Base-by-base conservation (phyloP, 1,284 basidiomycete species). In the Ustilago vetiveriae region DNA sequence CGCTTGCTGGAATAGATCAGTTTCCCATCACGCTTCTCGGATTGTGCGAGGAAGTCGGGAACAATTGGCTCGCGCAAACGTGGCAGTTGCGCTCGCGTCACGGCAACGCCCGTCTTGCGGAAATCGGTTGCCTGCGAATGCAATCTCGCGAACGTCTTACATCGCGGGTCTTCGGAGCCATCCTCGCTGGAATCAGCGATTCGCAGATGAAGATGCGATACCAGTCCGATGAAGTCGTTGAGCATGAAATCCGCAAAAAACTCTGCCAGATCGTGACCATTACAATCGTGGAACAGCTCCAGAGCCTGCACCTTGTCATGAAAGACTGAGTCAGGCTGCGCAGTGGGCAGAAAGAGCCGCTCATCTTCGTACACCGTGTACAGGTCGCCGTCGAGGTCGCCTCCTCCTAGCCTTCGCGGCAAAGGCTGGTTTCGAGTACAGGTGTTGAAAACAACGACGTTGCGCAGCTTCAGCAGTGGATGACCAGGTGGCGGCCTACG, bases 191-290 rank as follows among this genome's bases (percentile, higher is more conserved):
- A 86, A 74, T 93, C 91, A 0, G 90, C 88, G 29, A 90, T 88
- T 38, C 88, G 85, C 13, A 93, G 84, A 68, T 92, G 88, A 39
- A 88, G 85, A 3, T 65, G 42, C 3, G 70, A 65, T 3, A 75
- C 87, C 85, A n/a, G 88, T 86, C 39, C 78, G 89, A 80, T 30
- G 85, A 76, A 52, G 74, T 90, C 88, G 41, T 86, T 88, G 63
- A 84, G 87, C 23, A 65, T 58, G 16, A 49, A 90, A 48, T 90
- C 88, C 43, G 88, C 84, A 14, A 91, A 86, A 74, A 91, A 91
- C 27, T 89, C 86, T 0, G 87, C 88, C 2, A 90, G 88, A 81
- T 89, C 91, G 17, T 76, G 82, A 84, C 88, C 89, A 10, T 27
- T 26, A 78, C 86, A 88, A 35, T 83, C 85, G 24, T 85, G 85